These are phyloP conservation scores for Benincasa hispida DNA, from an alignment of 306 rosid species.

Conservation along the genomic window DNA sequence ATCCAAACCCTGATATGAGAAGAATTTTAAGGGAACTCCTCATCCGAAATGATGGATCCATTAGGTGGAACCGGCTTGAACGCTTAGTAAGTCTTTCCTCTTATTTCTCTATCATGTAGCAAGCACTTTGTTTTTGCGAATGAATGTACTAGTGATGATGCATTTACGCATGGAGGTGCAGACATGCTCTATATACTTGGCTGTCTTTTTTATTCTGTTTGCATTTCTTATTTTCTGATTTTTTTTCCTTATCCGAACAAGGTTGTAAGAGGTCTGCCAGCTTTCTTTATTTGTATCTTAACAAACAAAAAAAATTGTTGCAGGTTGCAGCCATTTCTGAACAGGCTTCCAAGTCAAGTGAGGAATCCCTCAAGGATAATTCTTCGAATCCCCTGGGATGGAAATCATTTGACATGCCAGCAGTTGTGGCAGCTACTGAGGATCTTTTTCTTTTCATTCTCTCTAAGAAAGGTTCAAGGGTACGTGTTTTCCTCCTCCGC, in stretches of 20 bases:
- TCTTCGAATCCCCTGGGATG: conserved; percentile 41
- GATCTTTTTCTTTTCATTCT: conserved; percentile 69
- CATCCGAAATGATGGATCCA: conserved; percentile 72
- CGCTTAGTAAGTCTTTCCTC: conserved; percentile 51
- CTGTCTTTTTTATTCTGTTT: not conserved
- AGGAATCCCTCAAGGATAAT: conserved; percentile 30
- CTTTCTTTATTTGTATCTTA: not conserved
- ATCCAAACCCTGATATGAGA: conserved; percentile 96
- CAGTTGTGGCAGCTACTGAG: conserved; percentile 85
- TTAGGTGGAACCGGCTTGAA: conserved; percentile 92
- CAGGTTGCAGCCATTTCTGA: conserved; percentile 92
- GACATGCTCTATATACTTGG: not conserved
- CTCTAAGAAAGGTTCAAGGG: conserved; percentile 78
- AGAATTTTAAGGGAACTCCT: conserved; percentile 84
- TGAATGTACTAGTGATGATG: not conserved
- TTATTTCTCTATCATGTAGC: not conserved
- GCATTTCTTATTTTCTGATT: not conserved
- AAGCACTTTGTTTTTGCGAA: not conserved
- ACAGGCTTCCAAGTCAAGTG: conserved; percentile 64
- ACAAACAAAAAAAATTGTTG: conserved; percentile 5
- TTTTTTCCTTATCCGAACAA: not conserved
- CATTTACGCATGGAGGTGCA: not conserved
- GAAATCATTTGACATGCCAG: conserved; percentile 76
- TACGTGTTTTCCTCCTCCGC: conserved; percentile 69
- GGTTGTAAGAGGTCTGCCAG: not conserved